Evolutionary conservation across 495 filamentous ascomycete genomes (phyloP).

Genomic region (Clavariopsis aquatica): DNA sequence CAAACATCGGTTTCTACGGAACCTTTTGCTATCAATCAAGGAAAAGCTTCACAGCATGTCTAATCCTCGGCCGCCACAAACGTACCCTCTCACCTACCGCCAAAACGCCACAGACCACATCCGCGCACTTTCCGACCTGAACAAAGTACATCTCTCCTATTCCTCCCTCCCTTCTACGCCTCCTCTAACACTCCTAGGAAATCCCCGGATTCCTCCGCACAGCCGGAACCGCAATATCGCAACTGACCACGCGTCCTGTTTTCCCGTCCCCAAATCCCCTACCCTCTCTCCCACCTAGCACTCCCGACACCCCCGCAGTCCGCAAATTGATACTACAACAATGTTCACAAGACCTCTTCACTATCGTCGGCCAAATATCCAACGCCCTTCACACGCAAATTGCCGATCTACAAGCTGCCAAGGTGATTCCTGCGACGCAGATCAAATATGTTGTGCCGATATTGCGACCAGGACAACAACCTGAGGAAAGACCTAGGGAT

Average conservation of each 20-base stretch:
- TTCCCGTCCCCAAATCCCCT: slow-evolving; percentile 41
- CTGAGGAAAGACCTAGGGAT: slow-evolving; percentile 14
- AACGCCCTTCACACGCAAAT: slow-evolving; percentile 71
- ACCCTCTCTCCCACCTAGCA: slow-evolving; percentile 21
- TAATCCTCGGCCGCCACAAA: slow-evolving; percentile 5
- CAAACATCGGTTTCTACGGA: not conserved
- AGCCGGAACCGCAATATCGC: slow-evolving; percentile 67
- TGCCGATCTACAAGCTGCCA: slow-evolving; percentile 61
- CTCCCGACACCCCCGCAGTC: slow-evolving; percentile 45
- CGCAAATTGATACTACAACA: slow-evolving; percentile 62
- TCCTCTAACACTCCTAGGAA: slow-evolving; percentile 38
- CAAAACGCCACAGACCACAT: slow-evolving; percentile 68
- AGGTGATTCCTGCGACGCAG: slow-evolving; percentile 21
- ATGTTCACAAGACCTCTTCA: slow-evolving; percentile 65
- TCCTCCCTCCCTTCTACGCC: slow-evolving; percentile 8
- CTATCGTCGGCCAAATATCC: slow-evolving; percentile 51
- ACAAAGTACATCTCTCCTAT: slow-evolving; percentile 54
- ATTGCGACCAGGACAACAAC: slow-evolving; percentile 33
- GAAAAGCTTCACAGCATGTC: slow-evolving; percentile 22
- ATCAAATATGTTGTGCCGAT: not conserved
- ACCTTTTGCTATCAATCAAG: too few species aligned
- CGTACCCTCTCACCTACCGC: slow-evolving; percentile 43
- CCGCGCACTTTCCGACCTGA: slow-evolving; percentile 72
- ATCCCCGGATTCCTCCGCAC: slow-evolving; percentile 64
- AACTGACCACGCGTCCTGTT: slow-evolving; percentile 59